Base-by-base conservation (phyloP, 2,329 filamentous ascomycete genomes). In the Botrytis squamosa region DNA sequence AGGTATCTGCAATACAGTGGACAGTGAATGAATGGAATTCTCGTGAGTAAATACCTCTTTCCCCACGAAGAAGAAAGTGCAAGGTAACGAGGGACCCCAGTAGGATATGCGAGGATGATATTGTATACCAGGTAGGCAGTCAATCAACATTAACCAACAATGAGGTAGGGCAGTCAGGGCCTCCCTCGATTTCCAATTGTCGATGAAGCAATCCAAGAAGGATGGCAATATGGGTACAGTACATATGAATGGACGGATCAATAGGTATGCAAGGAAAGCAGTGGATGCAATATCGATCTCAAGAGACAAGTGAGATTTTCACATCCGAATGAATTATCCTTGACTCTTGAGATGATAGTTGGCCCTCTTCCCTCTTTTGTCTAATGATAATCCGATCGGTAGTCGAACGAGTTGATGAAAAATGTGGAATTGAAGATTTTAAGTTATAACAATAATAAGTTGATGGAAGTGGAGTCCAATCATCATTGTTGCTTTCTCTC, bases 351-450 rank as follows among this genome's bases (percentile, higher is more conserved):
- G 49, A 57, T 40, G 40, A 68, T 57, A 52, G 52, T 59, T 44
- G 38, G 40, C 64, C 60, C 63, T 72, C 70, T 72, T 72, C 63
- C 38, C 25, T 25, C 49, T 68, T 72, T 72, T 44, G 49, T 68
- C 69, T 55, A 73, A 52, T 60, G 59, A 71, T 76, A 75, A 73
- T 63, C 75, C 75, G 49, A 66, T 59, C 70, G 44, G 70, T 71
- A 71, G 70, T 71, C 57, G 29, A 64, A 3, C 5, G 33, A 40
- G 40, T 33, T 29, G 62, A 33, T 62, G 60, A 42, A 29, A 18
- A 42, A n/a, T 67, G 46, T 44, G 70, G 60, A 46, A 52, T 52
- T 74, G 75, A 74, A 76, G 73, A 77, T 75, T 75, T 76, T 74
- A 76, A 74, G 73, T 65, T 36, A 16, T 66, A 36, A 16, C 49